phyloP scores from a whole-genome alignment of 1,284 basidiomycete species.

The Inonotus hispidus region DNA sequence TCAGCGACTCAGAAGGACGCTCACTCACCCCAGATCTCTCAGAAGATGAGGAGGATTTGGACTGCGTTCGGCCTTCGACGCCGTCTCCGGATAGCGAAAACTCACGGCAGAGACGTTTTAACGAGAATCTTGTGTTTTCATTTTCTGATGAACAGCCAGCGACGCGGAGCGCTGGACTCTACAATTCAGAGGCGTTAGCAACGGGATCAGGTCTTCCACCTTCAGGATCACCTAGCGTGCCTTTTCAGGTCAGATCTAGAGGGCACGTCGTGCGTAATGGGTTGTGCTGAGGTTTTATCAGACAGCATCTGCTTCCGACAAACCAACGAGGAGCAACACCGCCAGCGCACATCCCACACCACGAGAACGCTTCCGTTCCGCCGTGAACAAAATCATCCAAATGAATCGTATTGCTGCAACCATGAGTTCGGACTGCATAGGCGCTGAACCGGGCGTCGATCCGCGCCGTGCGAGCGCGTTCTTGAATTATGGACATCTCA shows the following conservation, averaged over 20 bases:
- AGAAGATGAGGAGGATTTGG: conserved; percentile 32
- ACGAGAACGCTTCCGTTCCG: conserved; percentile 42
- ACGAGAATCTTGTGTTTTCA: not conserved
- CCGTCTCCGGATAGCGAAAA: not conserved
- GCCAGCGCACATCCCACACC: conserved; percentile 26
- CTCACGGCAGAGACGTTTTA: not conserved
- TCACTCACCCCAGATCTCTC: conserved; percentile 52
- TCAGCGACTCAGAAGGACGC: conserved; percentile 51
- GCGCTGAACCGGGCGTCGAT: conserved; percentile 62
- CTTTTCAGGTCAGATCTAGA: conserved; percentile 5
- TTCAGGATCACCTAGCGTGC: conserved; percentile 5
- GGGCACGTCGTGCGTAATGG: not conserved
- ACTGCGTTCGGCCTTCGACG: conserved; percentile 22
- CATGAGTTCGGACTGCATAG: conserved; percentile 34
- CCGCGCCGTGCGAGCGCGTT: conserved; percentile 47
- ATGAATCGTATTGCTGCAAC: conserved; percentile 46
- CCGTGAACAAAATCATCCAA: conserved; percentile 51
- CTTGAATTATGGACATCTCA: conserved; percentile 45
- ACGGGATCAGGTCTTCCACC: conserved; percentile 1
- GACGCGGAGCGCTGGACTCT: not conserved
- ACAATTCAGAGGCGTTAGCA: not conserved
- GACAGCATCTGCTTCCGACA: not conserved
- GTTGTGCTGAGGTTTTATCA: not conserved
- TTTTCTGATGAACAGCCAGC: not conserved
- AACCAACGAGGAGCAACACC: not conserved